Base-by-base conservation (phyloP, 2,329 filamentous ascomycete genomes). In the Emmonsiellopsis sp. region DNA sequence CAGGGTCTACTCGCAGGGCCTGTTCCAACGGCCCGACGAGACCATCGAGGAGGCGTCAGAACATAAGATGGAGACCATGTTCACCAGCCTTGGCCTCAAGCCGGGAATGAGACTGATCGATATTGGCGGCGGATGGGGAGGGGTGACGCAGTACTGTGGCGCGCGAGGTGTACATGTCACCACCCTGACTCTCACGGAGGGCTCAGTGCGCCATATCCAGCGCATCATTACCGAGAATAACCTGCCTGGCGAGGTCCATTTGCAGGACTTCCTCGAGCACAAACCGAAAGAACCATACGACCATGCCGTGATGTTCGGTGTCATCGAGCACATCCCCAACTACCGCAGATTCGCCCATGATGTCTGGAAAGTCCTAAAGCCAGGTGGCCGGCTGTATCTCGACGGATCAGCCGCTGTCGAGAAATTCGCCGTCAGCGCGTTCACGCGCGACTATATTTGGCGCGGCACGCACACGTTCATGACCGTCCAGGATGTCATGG, bases 121-220 rank as follows among this genome's bases (percentile, higher is more conserved):
- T 50, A 53, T 59, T 38, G 57, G 56, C 5, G 56, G 57, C 20
- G 57, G 55, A n/a, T 59, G 57, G 57, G 56, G 57, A 43, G 54
- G 56, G 0, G 56, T 59, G 6, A 59, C 57, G 7, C 55, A 58
- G 47, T 59, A 56, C 40, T 59, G 57, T 37, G 56, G 54, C 38
- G 52, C 52, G 32, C 56, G 57, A 43, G 56, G 57, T 11, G 54
- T 59, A 7, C 56, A 59, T 40, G 57, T 59, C 42, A 59, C 56
- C 0, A 58, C 46, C 8, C 46, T 49, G 10, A 49, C 46, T 3
- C 20, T 49, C 13, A 13, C 46, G 26, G 7, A 49, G 31, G 46
- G 31, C 2, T 35, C 20, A 35, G 46, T 31, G 8, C 15, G 31
- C 46, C 15, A 49, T 49, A 49, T 49, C 46, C 46, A 49, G 46